These are phyloP conservation scores for Coniochaeta pulveracea DNA, from an alignment of 2,329 filamentous ascomycete genomes.

Conservation along the genomic window DNA sequence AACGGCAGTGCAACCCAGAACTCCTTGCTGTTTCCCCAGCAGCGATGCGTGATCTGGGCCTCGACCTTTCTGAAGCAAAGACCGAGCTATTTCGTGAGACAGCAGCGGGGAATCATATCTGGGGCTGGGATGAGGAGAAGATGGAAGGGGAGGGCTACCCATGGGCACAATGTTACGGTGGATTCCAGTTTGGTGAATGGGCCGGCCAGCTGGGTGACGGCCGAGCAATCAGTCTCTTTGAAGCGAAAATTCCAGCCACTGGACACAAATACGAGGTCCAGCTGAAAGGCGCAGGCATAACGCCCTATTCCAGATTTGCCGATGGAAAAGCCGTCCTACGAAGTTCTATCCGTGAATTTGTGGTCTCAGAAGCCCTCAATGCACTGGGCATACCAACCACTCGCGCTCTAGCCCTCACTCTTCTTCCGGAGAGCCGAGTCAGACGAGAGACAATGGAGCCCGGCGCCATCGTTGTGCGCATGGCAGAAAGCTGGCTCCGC, in stretches of 20 bases:
- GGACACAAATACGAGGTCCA: slow-evolving; percentile 78
- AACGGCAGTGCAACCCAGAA: slow-evolving; percentile 59
- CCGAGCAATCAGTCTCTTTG: slow-evolving; percentile 87
- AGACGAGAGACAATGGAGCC: slow-evolving; percentile 73
- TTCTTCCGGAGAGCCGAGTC: slow-evolving; percentile 63
- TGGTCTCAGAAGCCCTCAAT: slow-evolving; percentile 83
- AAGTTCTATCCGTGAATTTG: slow-evolving; percentile 86
- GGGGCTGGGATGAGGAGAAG: slow-evolving; percentile 59
- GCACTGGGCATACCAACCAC: slow-evolving; percentile 80
- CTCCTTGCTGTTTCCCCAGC: slow-evolving; percentile 70
- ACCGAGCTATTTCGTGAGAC: slow-evolving; percentile 66
- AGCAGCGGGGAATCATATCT: slow-evolving; percentile 72
- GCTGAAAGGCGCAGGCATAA: slow-evolving; percentile 85
- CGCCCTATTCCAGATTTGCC: slow-evolving; percentile 91
- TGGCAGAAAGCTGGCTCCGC: slow-evolving; percentile 83
- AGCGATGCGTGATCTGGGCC: slow-evolving; percentile 71
- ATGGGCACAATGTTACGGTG: slow-evolving; percentile 97
- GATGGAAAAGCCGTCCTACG: slow-evolving; percentile 90
- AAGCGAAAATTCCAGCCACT: slow-evolving; percentile 65
- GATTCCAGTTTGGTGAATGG: slow-evolving; percentile 74
- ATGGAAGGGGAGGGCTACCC: slow-evolving; percentile 55
- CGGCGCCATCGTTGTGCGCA: slow-evolving; percentile 83
- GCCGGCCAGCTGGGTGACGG: slow-evolving; percentile 93
- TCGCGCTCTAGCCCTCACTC: slow-evolving; percentile 69
- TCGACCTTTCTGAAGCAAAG: slow-evolving; percentile 55